Evolutionary conservation across 176 grass and related monocot genomes (phyloP).

Genomic region (Zoysia pacifica): DNA sequence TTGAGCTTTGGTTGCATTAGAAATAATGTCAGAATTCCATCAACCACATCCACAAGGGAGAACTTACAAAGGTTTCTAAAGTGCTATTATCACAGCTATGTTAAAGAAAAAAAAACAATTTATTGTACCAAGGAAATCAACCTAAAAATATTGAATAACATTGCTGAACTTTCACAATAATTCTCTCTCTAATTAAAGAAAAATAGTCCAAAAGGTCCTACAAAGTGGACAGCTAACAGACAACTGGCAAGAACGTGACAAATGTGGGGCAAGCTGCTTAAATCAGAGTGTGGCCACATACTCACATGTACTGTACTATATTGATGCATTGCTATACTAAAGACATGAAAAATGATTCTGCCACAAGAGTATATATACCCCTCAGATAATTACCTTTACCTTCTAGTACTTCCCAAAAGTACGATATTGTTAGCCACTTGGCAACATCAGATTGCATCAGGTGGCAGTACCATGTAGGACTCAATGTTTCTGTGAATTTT

Average conservation of each 20-base stretch:
- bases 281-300: not conserved
- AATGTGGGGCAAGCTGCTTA: not conserved
- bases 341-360: not conserved
- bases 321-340: not conserved
- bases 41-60: not conserved
- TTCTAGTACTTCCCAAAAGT: too few species aligned
- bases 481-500: not conserved
- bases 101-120: not conserved
- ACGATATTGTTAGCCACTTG: too few species aligned
- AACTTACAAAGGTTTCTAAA: not conserved
- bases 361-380: not conserved
- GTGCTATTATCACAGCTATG: not conserved
- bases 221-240: conserved; percentile 16
- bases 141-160: not conserved
- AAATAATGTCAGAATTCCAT: too few species aligned
- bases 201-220: not conserved
- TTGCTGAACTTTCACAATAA: not conserved
- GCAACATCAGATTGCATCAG: too few species aligned
- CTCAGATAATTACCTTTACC: not conserved
- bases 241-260: conserved; percentile 10
- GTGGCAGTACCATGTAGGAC: not conserved
- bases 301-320: not conserved
- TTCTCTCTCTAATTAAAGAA: not conserved
- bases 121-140: not conserved
- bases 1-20: too few species aligned